Base-by-base conservation (phyloP, 371 early-diverging fungal species). In the Zychaea mexicana region DNA sequence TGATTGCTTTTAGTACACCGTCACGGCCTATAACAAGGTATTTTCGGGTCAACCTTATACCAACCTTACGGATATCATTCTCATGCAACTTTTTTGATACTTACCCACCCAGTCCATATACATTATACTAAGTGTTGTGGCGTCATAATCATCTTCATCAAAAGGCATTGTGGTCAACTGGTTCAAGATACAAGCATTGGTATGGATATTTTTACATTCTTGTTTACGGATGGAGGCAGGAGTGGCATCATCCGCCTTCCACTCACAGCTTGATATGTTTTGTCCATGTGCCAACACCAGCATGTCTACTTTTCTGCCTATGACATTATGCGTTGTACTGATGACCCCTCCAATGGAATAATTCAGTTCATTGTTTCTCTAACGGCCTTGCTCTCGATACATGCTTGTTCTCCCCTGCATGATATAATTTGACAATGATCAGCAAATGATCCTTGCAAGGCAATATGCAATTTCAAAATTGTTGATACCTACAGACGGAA, bases 81-180 rank as follows among this genome's bases (percentile, higher is more conserved):
- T 17, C 42, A 15, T 15, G 2, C n/a, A 42, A 17, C 4, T 42
- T 42, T 42, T 42, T 42, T 52, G 9, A 47, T 22, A 52, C 52
- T 52, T 52, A 52, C 52, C 52, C 24, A 53, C 28, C 54, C 54
- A 53, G 24, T 53, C 28, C 54, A 53, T 53, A 19, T 28, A 53
- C 54, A 53, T 53, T 8, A 53, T 31, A n/a, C n/a, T 17, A 5
- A 53, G 24, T 0, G 30, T 12, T 27, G 6, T 26, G 2, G 32
- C 12, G 12, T 24, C 28, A 42, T 17, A 42, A 8, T n/a, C 15
- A 24, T 53, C 54, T 30, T n/a, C 22, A 30, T 53, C 54, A 1
- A 30, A 53, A 12, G 54, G 54, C 6, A 30, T 12, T 24, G 4
- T 27, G 19, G 9, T 17, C 0, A 53, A 1, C 19, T n/a, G 13